phyloP scores from a whole-genome alignment of 805 yeast species.

The Yamadazyma insecticola region DNA sequence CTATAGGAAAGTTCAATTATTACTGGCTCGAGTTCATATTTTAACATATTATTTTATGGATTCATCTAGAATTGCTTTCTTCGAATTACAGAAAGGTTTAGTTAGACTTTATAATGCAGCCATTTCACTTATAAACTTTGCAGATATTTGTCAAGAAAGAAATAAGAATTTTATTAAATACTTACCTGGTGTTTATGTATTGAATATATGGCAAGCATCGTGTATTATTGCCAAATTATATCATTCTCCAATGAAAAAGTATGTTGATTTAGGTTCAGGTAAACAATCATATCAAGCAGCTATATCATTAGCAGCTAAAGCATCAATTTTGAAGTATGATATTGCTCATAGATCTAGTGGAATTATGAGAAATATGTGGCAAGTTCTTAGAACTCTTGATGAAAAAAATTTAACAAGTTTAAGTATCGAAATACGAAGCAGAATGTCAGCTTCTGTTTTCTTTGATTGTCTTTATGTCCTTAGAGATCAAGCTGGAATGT shows the following conservation, averaged over 20 bases:
- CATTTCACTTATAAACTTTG: slow-evolving; percentile 62
- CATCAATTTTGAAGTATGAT: slow-evolving; percentile 86
- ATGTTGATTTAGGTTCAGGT: slow-evolving; percentile 69
- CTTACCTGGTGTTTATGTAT: slow-evolving; percentile 77
- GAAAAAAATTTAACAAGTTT: slow-evolving; percentile 41
- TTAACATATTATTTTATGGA: slow-evolving; percentile 80
- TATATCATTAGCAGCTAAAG: slow-evolving; percentile 62
- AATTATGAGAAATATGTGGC: slow-evolving; percentile 93
- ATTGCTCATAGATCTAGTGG: slow-evolving; percentile 91
- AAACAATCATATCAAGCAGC: slow-evolving; percentile 65
- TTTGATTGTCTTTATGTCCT: slow-evolving; percentile 86
- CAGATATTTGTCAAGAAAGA: slow-evolving; percentile 53
- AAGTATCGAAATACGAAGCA: slow-evolving; percentile 61
- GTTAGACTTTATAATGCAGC: slow-evolving; percentile 80
- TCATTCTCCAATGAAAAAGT: slow-evolving; percentile 66
- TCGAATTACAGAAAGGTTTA: slow-evolving; percentile 69
- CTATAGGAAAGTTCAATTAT: slow-evolving; percentile 61
- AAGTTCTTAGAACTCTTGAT: slow-evolving; percentile 64
- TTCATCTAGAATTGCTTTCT: slow-evolving; percentile 41
- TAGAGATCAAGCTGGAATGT: slow-evolving; percentile 85
- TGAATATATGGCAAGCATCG: slow-evolving; percentile 89
- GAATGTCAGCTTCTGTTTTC: slow-evolving; percentile 90
- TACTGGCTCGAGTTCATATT: slow-evolving; percentile 76
- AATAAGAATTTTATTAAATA: slow-evolving; percentile 65
- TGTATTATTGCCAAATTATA: slow-evolving; percentile 74